Conservation (phyloP, 2,329 filamentous ascomycete genomes). For the Nemania sp. region DNA sequence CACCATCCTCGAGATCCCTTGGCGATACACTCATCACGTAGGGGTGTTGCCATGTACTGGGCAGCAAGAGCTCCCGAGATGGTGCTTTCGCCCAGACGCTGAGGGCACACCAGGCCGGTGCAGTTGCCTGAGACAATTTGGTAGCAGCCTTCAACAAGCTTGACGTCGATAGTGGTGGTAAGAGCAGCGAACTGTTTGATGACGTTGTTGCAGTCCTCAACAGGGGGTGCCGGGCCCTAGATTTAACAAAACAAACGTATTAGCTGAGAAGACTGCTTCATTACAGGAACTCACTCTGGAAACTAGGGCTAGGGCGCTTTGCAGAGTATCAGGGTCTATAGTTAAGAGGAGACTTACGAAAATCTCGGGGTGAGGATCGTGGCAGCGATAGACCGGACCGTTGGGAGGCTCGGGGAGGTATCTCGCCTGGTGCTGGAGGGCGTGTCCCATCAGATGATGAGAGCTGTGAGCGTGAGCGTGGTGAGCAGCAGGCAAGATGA, state of each 20-base stretch:
- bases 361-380: constrained; percentile 29
- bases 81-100: constrained; percentile 31
- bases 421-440: background rate
- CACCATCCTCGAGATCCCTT: constrained; percentile 39
- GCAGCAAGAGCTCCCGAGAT: constrained; percentile 32
- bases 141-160: constrained; percentile 36
- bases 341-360: constrained; percentile 23
- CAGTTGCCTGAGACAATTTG: constrained; percentile 35
- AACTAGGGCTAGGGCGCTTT: no score
- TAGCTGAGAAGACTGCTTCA: background rate
- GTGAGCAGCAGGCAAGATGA: background rate
- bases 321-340: no score
- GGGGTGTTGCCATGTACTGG: constrained; percentile 32
- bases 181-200: constrained; percentile 32
- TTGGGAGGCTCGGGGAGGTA: background rate
- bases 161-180: constrained; percentile 31
- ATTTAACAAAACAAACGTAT: background rate
- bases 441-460: background rate
- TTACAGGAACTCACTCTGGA: no score
- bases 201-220: constrained; percentile 36
- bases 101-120: constrained; percentile 37
- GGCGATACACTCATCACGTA: constrained; percentile 37
- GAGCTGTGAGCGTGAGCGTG: background rate
- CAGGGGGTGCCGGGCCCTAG: constrained; percentile 34
- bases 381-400: constrained; percentile 32